phyloP scores from a whole-genome alignment of 345 rosid genomes.

The Ailanthus altissimus region DNA sequence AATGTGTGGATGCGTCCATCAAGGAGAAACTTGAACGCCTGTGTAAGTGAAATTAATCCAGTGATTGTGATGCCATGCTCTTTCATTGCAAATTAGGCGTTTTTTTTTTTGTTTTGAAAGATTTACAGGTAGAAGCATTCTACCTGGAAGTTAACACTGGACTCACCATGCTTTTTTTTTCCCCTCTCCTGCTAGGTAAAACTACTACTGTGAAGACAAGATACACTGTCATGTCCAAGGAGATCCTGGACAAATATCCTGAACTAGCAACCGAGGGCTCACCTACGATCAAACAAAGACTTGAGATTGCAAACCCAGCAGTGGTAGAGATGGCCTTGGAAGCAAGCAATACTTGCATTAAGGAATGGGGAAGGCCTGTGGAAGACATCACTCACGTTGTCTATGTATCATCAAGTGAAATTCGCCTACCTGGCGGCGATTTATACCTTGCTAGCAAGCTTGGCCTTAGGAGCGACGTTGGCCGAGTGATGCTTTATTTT shows the following conservation, averaged over 20 bases:
- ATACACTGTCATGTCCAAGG: slow-evolving; percentile 85
- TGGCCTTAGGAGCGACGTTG: slow-evolving; percentile 68
- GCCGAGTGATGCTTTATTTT: slow-evolving; percentile 85
- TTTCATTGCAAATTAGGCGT: no score
- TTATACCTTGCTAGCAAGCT: slow-evolving; percentile 71
- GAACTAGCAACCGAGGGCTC: slow-evolving; percentile 82
- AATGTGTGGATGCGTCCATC: slow-evolving; percentile 67
- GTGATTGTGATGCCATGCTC: not conserved
- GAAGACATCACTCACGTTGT: slow-evolving; percentile 84
- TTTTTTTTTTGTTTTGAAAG: not conserved
- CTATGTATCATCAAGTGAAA: slow-evolving; percentile 92
- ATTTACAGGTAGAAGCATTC: not conserved
- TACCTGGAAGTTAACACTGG: no score
- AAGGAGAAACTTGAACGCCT: slow-evolving; percentile 84
- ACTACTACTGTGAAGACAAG: slow-evolving; percentile 93
- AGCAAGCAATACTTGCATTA: slow-evolving; percentile 79
- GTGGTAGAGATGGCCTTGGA: slow-evolving; percentile 82
- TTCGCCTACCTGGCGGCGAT: slow-evolving; percentile 92
- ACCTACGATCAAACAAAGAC: slow-evolving; percentile 79
- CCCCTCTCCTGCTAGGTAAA: slow-evolving; percentile 58
- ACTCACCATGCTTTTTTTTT: not conserved
- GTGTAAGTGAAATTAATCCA: slow-evolving; percentile 50
- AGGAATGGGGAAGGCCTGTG: slow-evolving; percentile 80
- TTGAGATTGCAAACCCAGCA: slow-evolving; percentile 84
- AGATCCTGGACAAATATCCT: slow-evolving; percentile 76